These are phyloP conservation scores for Trypanosoma boissoni DNA, from an alignment of 208 protist genomes.

Conservation along the genomic window DNA sequence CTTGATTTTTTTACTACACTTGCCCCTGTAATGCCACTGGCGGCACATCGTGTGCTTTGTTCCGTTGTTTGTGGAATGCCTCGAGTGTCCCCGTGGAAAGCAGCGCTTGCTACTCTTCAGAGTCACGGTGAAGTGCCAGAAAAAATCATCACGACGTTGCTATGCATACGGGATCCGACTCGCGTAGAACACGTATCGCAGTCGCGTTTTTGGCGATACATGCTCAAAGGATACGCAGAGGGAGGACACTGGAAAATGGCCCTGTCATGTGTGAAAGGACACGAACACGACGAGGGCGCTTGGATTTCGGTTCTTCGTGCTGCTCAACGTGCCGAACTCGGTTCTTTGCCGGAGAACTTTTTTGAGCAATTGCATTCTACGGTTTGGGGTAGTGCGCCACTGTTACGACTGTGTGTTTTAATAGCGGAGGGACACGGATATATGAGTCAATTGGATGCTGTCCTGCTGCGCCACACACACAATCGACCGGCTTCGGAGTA, in stretches of 20 bases:
- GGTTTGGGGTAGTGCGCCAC: conserved; percentile 8
- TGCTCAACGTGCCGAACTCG: conserved; percentile 22
- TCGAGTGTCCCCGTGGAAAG: conserved; percentile 37
- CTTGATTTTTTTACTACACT: conserved; percentile 41
- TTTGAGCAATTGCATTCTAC: conserved; percentile 14
- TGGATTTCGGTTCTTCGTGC: conserved; percentile 22
- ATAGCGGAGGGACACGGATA: conserved; percentile 25
- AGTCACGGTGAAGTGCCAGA: conserved; percentile 19
- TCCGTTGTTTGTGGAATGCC: conserved; percentile 52
- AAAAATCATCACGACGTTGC: conserved; percentile 23
- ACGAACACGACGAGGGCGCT: not conserved
- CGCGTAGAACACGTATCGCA: not conserved
- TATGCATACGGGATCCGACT: conserved; percentile 20
- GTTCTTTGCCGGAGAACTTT: conserved; percentile 18
- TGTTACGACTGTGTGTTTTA: conserved; percentile 21
- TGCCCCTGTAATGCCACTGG: conserved; percentile 28
- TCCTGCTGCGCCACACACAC: conserved; percentile 6
- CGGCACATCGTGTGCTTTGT: conserved; percentile 28
- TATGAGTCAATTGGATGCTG: conserved; percentile 8
- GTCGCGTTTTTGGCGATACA: conserved; percentile 13
- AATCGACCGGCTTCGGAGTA: conserved; percentile 6
- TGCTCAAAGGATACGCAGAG: conserved; percentile 29
- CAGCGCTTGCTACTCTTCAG: conserved; percentile 24
- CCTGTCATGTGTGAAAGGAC: conserved; percentile 4
- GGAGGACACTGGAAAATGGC: conserved; percentile 28